These are phyloP conservation scores for Leishmania tarentolae DNA, from an alignment of 208 protist genomes.

Conservation along the genomic window DNA sequence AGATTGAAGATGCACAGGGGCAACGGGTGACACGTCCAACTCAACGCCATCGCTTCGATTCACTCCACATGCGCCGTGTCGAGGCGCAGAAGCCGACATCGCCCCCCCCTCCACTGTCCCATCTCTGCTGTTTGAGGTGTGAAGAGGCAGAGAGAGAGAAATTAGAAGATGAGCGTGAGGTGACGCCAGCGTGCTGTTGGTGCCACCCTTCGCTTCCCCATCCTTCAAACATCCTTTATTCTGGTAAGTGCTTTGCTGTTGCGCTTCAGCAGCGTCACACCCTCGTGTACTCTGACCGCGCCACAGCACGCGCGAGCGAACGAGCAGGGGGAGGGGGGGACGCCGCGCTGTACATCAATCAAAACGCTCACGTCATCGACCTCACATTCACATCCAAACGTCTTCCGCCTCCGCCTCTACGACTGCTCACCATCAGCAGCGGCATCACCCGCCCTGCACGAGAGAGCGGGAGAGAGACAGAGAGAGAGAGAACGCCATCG, in stretches of 20 bases:
- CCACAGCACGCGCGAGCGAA: background rate
- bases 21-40: background rate
- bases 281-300: background rate
- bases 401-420: background rate
- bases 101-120: background rate
- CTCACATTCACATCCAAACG: background rate
- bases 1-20: background rate
- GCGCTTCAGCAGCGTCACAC: background rate
- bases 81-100: background rate
- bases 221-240: background rate
- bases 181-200: background rate
- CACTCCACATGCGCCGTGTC: background rate
- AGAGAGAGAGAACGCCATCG: background rate
- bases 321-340: background rate
- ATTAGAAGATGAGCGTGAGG: background rate
- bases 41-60: background rate
- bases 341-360: background rate
- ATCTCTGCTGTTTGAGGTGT: background rate
- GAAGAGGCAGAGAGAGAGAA: background rate
- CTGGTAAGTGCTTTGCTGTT: background rate
- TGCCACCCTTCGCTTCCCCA: background rate
- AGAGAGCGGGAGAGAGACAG: background rate
- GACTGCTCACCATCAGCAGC: background rate
- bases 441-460: background rate
- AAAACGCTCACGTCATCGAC: background rate